phyloP scores from a whole-genome alignment of 1,284 basidiomycete species.

The Irpex rosettiformis region DNA sequence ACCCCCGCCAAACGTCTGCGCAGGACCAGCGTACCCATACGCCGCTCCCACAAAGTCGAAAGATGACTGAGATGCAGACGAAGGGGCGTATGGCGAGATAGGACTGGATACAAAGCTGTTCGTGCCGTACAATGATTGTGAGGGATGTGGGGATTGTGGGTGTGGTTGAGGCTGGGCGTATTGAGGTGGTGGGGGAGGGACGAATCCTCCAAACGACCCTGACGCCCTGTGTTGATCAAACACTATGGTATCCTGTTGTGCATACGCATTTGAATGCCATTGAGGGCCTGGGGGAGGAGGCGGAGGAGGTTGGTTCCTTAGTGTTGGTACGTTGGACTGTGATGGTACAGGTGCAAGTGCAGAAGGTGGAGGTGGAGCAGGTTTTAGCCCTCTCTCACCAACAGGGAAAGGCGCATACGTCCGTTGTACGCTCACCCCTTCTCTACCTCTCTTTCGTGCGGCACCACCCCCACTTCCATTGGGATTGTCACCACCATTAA shows the following conservation, averaged over 20 bases:
- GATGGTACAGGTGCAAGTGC: slow-evolving; percentile 15
- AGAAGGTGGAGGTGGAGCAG: slow-evolving; percentile 23
- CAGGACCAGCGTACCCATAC: neutral
- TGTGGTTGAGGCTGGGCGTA: neutral
- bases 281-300: slow-evolving; percentile 16
- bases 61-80: neutral
- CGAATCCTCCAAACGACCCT: neutral
- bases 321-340: no score
- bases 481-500: slow-evolving; percentile 6
- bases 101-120: neutral
- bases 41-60: neutral
- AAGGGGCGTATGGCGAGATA: neutral
- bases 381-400: slow-evolving; percentile 12
- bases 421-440: slow-evolving; percentile 30
- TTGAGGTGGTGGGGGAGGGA: neutral
- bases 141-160: neutral
- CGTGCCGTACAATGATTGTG: neutral
- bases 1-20: neutral
- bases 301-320: slow-evolving; percentile 16
- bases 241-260: neutral
- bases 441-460: slow-evolving; percentile 8
- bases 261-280: neutral
- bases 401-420: slow-evolving; percentile 56
- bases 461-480: slow-evolving; percentile 19
- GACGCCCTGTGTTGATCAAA: neutral